Evolutionary conservation across 1,284 basidiomycete genomes (phyloP).

Genomic region (Ceratobasidium sp.): DNA sequence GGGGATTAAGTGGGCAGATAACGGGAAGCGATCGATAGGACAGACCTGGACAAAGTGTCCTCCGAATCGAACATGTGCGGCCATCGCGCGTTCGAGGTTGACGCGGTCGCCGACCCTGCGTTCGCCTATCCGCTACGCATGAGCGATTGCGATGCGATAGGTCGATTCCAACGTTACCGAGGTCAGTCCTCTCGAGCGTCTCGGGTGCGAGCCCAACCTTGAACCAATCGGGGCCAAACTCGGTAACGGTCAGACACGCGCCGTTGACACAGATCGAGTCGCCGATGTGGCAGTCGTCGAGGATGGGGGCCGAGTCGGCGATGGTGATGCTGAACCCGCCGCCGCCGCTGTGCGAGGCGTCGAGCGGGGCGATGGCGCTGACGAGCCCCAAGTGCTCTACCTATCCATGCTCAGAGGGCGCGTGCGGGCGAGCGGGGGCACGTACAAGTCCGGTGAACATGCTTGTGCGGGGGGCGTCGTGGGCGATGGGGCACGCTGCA

Average conservation of each 20-base stretch:
- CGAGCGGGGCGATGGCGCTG: slow-evolving; percentile 61
- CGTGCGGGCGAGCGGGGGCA: background rate
- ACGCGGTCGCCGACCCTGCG: slow-evolving; percentile 83
- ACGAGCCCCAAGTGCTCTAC: slow-evolving; percentile 84
- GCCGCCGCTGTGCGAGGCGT: slow-evolving; percentile 66
- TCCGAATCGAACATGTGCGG: slow-evolving; percentile 89
- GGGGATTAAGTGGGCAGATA: slow-evolving; percentile 15
- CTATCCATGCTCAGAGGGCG: slow-evolving; percentile 34
- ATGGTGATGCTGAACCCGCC: slow-evolving; percentile 88
- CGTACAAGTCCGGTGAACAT: slow-evolving; percentile 50
- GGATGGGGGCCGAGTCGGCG: slow-evolving; percentile 74
- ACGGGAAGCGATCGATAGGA: slow-evolving; percentile 35
- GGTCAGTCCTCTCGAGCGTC: slow-evolving; percentile 89
- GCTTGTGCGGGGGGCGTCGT: slow-evolving; percentile 19
- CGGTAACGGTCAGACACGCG: slow-evolving; percentile 89
- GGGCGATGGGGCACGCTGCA: slow-evolving; percentile 12
- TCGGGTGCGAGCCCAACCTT: slow-evolving; percentile 96
- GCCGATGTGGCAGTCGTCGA: slow-evolving; percentile 92
- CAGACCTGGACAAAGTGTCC: slow-evolving; percentile 96
- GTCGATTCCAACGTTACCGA: slow-evolving; percentile 66
- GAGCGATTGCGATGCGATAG: slow-evolving; percentile 10
- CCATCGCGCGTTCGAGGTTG: slow-evolving; percentile 97
- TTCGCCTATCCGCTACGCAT: slow-evolving; percentile 67
- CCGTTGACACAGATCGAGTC: slow-evolving; percentile 94
- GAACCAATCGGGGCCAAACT: slow-evolving; percentile 80